A percentile compares a stretch with the other conserved stretches of the same genome.
Evolutionary conservation across 108 stramenopile genomes (phyloP).

Genomic region (Thalassiosira profunda): DNA sequence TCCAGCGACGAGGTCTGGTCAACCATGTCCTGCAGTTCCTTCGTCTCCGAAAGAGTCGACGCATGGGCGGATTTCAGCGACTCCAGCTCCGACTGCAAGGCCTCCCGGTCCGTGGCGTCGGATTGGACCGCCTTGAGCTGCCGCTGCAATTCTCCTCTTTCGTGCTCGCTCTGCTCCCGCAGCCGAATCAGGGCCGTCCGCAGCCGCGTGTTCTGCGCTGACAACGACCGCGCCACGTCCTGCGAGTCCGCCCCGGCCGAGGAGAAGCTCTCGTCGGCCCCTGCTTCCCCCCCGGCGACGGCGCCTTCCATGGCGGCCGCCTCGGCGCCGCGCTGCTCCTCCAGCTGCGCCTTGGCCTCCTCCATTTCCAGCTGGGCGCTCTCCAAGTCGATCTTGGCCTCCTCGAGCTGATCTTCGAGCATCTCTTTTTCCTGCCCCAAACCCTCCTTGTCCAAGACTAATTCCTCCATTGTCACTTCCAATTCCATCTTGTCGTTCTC

Average conservation of each 20-base stretch:
- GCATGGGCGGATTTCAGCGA: constrained; percentile 27
- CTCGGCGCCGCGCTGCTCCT: constrained; percentile 39
- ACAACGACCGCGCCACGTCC: constrained; percentile 67
- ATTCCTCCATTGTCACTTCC: constrained; percentile 77
- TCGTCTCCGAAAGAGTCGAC: constrained; percentile 56
- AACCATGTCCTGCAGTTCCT: constrained; percentile 85
- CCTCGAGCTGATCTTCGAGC: constrained; percentile 76
- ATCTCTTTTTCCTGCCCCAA: constrained; percentile 81
- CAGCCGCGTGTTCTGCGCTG: constrained; percentile 79
- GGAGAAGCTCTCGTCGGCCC: constrained; percentile 11
- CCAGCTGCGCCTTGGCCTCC: constrained; percentile 70
- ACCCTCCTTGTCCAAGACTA: constrained; percentile 86
- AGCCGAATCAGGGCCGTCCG: constrained; percentile 84
- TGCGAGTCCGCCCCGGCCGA: constrained; percentile 27
- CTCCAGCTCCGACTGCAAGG: constrained; percentile 39
- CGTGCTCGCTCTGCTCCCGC: constrained; percentile 75
- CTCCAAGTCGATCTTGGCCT: constrained; percentile 78
- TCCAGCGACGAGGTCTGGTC: constrained; percentile 85
- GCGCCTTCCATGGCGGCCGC: too few species aligned
- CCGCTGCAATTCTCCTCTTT: constrained; percentile 74
- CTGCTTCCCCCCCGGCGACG: background rate
- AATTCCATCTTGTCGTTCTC: constrained; percentile 70
- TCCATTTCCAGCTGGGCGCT: constrained; percentile 84
- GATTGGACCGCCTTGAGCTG: constrained; percentile 51
- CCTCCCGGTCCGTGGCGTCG: constrained; percentile 57